Evolutionary conservation across 2,329 filamentous ascomycete species (phyloP).

Genomic region (Macrophomina tecta): DNA sequence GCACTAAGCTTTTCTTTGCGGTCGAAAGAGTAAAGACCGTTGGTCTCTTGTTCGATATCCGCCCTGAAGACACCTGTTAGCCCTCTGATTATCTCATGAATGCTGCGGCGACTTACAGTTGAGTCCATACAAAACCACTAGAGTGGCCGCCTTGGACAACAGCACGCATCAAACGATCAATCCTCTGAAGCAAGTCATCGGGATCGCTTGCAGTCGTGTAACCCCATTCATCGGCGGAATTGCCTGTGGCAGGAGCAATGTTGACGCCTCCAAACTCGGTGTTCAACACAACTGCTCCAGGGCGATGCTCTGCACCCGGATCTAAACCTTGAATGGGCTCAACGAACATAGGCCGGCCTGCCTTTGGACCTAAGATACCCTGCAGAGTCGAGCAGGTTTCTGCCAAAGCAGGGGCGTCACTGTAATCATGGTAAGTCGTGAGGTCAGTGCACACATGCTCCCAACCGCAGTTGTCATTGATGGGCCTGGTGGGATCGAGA

Average conservation of each 20-base stretch:
- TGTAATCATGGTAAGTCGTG: slow-evolving; percentile 72
- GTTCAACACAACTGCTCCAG: slow-evolving; percentile 67
- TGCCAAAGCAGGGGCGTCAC: slow-evolving; percentile 62
- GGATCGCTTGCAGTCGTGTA: slow-evolving; percentile 70
- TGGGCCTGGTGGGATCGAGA: slow-evolving; percentile 66
- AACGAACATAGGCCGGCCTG: slow-evolving; percentile 62
- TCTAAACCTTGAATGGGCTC: slow-evolving; percentile 52
- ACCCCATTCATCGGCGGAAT: slow-evolving; percentile 62
- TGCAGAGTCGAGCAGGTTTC: slow-evolving; percentile 61
- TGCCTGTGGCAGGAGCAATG: slow-evolving; percentile 55
- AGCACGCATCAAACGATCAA: slow-evolving; percentile 65
- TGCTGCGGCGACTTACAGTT: slow-evolving; percentile 56
- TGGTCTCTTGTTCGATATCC: slow-evolving; percentile 71
- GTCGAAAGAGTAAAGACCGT: slow-evolving; percentile 69
- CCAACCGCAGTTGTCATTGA: slow-evolving; percentile 77
- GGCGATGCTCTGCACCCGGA: slow-evolving; percentile 57
- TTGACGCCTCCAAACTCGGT: slow-evolving; percentile 74
- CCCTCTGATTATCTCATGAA: slow-evolving; percentile 34
- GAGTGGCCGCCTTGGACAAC: slow-evolving; percentile 63
- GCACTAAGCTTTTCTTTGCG: slow-evolving; percentile 67
- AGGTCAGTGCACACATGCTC: slow-evolving; percentile 70
- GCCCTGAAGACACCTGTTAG: slow-evolving; percentile 46
- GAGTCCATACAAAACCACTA: slow-evolving; percentile 71
- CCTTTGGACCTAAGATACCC: slow-evolving; percentile 61
- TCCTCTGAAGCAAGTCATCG: slow-evolving; percentile 63